Evolutionary conservation across 192 early-diverging fungal species (phyloP).

Genomic region (Backusella macrospora): DNA sequence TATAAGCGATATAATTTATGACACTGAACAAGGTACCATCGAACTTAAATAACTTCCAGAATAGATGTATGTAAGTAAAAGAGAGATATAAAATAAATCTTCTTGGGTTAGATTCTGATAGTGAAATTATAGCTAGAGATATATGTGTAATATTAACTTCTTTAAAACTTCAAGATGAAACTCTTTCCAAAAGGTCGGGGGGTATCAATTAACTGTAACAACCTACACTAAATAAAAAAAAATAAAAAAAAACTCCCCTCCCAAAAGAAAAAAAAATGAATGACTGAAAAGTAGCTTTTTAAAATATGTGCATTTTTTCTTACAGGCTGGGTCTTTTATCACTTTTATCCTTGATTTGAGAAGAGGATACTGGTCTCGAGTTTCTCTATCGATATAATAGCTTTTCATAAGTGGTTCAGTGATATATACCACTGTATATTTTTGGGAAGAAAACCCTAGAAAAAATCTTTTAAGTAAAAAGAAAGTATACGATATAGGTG

Average conservation of each 20-base stretch:
- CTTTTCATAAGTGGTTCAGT: constrained; percentile 20
- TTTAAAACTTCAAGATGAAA: constrained; percentile 57
- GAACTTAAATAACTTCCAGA: too few relatives aligned
- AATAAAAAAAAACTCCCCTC: too few relatives aligned
- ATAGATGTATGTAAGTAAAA: too few relatives aligned
- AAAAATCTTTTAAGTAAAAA: constrained; percentile 3
- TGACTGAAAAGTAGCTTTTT: too few relatives aligned
- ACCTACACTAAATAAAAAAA: constrained; percentile 25
- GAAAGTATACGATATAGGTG: too few relatives aligned
- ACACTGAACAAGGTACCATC: too few relatives aligned
- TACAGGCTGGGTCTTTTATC: constrained; percentile 52
- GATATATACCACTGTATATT: constrained; percentile 7
- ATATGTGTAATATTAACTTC: too few relatives aligned
- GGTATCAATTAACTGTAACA: constrained; percentile 27
- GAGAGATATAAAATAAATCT: too few relatives aligned
- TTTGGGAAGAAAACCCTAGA: constrained; percentile 24
- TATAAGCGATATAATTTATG: too few relatives aligned
- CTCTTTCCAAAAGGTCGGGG: constrained; percentile 39
- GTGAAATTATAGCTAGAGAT: too few relatives aligned
- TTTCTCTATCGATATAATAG: constrained; percentile 25
- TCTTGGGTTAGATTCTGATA: too few relatives aligned
- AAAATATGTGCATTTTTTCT: not conserved
- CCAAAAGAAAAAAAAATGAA: too few relatives aligned
- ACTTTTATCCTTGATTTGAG: constrained; percentile 43
- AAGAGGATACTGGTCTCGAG: constrained; percentile 37